These are phyloP conservation scores for Diaporthe vexans DNA, from an alignment of 2,329 filamentous ascomycete species.

Conservation along the genomic window DNA sequence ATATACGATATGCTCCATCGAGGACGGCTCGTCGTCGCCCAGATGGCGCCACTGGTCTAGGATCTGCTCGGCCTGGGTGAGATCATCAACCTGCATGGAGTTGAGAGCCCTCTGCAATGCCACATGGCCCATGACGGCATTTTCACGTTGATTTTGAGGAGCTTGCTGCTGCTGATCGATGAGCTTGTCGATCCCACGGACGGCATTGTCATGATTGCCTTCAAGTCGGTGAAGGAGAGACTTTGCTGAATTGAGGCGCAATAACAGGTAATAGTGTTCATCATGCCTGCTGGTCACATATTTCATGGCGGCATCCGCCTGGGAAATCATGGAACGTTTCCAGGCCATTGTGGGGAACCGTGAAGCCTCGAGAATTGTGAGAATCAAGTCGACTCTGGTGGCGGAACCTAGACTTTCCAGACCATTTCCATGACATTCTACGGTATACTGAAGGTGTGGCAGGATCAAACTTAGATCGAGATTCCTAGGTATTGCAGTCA, in stretches of 20 bases:
- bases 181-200: neutral
- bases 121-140: neutral
- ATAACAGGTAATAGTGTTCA: neutral
- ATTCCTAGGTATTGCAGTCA: neutral
- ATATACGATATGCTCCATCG: neutral
- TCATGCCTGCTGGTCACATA: neutral
- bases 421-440: neutral
- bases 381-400: neutral
- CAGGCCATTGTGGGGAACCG: neutral
- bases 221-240: slow-evolving; percentile 7
- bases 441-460: neutral
- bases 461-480: neutral
- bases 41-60: neutral
- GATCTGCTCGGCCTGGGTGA: neutral
- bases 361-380: slow-evolving; percentile 14
- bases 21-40: neutral
- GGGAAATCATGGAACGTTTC: slow-evolving; percentile 6
- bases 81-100: slow-evolving; percentile 4
- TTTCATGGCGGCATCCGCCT: neutral
- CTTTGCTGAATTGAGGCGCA: neutral
- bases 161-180: neutral
- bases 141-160: neutral
- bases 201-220: neutral
- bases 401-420: neutral
- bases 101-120: slow-evolving; percentile 7